Base-by-base conservation (phyloP, 1,139 yeast genomes). In the Saccharomyces uvarum region DNA sequence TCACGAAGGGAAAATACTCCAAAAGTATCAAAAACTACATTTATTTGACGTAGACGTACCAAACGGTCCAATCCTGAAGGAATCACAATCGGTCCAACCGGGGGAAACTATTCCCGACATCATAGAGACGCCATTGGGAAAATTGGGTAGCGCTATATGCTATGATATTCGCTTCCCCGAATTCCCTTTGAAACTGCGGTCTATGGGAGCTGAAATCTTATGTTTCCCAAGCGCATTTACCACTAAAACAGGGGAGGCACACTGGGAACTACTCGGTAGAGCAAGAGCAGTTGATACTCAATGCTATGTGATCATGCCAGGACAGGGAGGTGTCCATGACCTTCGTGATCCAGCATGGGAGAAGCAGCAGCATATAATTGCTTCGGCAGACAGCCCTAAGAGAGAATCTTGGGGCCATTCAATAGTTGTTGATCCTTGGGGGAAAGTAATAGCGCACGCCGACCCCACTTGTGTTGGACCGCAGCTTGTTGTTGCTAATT, bases 141-240 rank as follows among this genome's bases (percentile, higher is more conserved):
- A 77, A 51, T 80, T 68, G 4, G 97, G 97, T 0, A 73, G 82
- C 11, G 88, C 85, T 1, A 86, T 88, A 42, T 90, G 97, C 69
- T 90, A 89, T 66, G 97, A 89, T 68, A 80, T 93, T 46, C 75
- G 98, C 59, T 91, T 91, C 69, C 97, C 97, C 0, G 97, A 91
- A 68, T 73, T 86, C 51, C 83, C 93, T 1, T 66, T 86, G 38
- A 70, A 82, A 48, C 73, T 88, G 48, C 75, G 97, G 47, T 68
- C 80, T 24, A 64, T 75, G 48, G 97, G 97, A 1, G 96, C 97
- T 0, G 79, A 89, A 56, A 73, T 93, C 31, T 64, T 93, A 29
- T 79, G 91, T 1, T 93, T 75, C 63, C 98, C 99, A 0, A 85
- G 95, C 44, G 98, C 98, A 0, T 93, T 95, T 73, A 91, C 98